A percentile compares a stretch with the other conserved stretches of the same genome.
phyloP scores from a whole-genome alignment of 2,329 filamentous ascomycete genomes.

The Biscogniauxia marginata region DNA sequence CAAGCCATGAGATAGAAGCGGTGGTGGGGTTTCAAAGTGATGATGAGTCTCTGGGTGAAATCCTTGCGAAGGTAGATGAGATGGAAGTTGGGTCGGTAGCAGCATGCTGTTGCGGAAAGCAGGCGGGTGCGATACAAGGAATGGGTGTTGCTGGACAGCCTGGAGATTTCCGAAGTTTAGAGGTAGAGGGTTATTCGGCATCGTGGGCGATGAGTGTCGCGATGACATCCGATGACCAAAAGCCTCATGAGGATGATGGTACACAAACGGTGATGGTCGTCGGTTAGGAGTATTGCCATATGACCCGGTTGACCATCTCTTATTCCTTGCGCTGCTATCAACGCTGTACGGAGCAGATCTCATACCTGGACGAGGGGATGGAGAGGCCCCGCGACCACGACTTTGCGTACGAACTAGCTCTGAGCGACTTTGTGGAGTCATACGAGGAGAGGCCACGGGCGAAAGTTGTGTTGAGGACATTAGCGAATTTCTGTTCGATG shows the following conservation, averaged over 20 bases:
- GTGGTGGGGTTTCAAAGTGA: slow-evolving; percentile 58
- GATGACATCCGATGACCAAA: slow-evolving; percentile 59
- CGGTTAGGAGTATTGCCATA: slow-evolving; percentile 58
- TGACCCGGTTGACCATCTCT: slow-evolving; percentile 77
- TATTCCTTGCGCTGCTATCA: slow-evolving; percentile 61
- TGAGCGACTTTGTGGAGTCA: slow-evolving; percentile 59
- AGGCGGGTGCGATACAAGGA: slow-evolving; percentile 51
- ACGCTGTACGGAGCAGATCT: slow-evolving; percentile 70
- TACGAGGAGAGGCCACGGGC: slow-evolving; percentile 68
- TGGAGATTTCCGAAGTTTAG: slow-evolving; percentile 56
- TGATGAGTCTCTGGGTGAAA: slow-evolving; percentile 50
- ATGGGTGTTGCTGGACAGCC: slow-evolving; percentile 54
- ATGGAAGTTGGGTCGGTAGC: slow-evolving; percentile 45
- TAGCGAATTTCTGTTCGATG: slow-evolving; percentile 66
- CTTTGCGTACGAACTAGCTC: slow-evolving; percentile 64
- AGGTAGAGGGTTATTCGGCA: slow-evolving; percentile 47
- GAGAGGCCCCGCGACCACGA: slow-evolving; percentile 65
- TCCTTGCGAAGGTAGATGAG: slow-evolving; percentile 50
- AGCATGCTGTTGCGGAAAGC: slow-evolving; percentile 60
- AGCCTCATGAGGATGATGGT: slow-evolving; percentile 59
- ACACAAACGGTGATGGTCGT: slow-evolving; percentile 60
- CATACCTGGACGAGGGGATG: slow-evolving; percentile 66
- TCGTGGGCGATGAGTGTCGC: slow-evolving; percentile 50
- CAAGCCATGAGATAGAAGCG: slow-evolving; percentile 67
- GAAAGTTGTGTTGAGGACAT: slow-evolving; percentile 71